Conservation (phyloP, 2,329 filamentous ascomycete genomes). For the Scedosporium minutisporum region DNA sequence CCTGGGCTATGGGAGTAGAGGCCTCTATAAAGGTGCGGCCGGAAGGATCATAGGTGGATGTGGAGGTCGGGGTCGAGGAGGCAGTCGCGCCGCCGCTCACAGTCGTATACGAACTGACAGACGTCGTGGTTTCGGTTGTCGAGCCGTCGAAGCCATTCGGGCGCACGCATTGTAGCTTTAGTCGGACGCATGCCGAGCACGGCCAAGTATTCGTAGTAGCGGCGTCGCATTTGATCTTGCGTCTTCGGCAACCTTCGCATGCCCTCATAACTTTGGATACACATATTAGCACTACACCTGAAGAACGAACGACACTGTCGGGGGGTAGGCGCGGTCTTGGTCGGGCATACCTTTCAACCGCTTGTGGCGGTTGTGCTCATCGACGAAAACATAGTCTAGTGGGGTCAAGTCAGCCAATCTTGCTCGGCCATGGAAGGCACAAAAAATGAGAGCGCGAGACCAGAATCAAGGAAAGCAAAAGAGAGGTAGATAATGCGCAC, state of each 20-base stretch:
- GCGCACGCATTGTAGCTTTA: constrained; percentile 88
- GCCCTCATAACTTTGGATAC: constrained; percentile 73
- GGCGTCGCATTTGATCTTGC: constrained; percentile 97
- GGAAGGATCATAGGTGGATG: constrained; percentile 1
- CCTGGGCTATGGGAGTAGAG: constrained; percentile 31
- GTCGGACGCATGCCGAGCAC: constrained; percentile 81
- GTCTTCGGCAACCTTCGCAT: constrained; percentile 85
- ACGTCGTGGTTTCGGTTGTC: constrained; percentile 8
- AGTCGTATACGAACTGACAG: not conserved
- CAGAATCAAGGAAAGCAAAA: not conserved
- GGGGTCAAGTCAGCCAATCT: constrained; percentile 19
- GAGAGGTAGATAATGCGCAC: constrained; percentile 26
- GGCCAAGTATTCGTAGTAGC: constrained; percentile 97
- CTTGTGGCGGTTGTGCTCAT: constrained; percentile 97
- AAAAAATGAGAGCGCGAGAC: constrained; percentile 8
- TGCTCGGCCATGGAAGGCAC: not conserved
- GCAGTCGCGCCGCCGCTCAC: constrained; percentile 10
- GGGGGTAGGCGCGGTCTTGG: not conserved
- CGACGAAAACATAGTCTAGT: constrained; percentile 95
- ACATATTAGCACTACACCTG: not conserved
- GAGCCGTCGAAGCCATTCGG: constrained; percentile 62
- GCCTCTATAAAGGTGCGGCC: not conserved
- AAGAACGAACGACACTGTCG: not conserved
- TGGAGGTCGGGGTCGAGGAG: constrained; percentile 32
- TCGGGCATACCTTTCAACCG: constrained; percentile 68